Percentiles rank a stretch among this genome's conserved stretches.
Conservation (phyloP, 371 early-diverging fungal species). For the Blyttiomyces sp. region DNA sequence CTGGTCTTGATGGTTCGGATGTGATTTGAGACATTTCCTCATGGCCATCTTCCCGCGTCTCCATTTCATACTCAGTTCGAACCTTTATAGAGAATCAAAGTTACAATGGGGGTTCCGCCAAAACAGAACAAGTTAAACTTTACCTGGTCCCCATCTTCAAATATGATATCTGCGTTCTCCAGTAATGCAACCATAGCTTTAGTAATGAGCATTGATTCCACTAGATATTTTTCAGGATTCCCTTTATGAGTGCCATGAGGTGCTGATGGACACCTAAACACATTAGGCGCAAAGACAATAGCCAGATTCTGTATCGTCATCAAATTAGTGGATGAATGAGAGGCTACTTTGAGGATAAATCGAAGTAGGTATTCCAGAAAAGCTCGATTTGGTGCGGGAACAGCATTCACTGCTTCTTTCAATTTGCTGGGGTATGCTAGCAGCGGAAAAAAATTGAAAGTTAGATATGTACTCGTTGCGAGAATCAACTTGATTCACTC, state of each 20-base stretch:
- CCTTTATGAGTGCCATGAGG: constrained; percentile 16
- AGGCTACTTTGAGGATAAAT: constrained; percentile 27
- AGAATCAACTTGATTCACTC: not conserved
- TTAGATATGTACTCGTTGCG: not conserved
- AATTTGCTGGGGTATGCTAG: constrained; percentile 3
- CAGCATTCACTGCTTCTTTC: constrained; percentile 6
- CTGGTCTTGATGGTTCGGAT: no score
- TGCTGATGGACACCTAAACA: constrained; percentile 37
- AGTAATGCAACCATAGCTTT: constrained; percentile 27
- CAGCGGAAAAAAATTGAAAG: not conserved
- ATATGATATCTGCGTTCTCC: constrained; percentile 28
- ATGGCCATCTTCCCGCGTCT: no score
- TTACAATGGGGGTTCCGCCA: no score
- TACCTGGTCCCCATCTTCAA: no score
- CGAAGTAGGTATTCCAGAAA: constrained; percentile 18
- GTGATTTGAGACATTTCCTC: no score
- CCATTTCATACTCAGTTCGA: no score
- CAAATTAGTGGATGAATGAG: constrained; percentile 18
- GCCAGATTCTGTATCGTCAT: constrained; percentile 39
- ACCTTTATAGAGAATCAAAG: no score
- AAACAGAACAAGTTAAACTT: no score
- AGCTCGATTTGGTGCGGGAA: constrained; percentile 18
- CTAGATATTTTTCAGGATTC: constrained; percentile 28
- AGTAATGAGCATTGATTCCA: constrained; percentile 29
- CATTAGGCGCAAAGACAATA: constrained; percentile 42